Evolutionary conservation across 106 monocot genomes (phyloP).

Genomic region (Dioscorea alata): DNA sequence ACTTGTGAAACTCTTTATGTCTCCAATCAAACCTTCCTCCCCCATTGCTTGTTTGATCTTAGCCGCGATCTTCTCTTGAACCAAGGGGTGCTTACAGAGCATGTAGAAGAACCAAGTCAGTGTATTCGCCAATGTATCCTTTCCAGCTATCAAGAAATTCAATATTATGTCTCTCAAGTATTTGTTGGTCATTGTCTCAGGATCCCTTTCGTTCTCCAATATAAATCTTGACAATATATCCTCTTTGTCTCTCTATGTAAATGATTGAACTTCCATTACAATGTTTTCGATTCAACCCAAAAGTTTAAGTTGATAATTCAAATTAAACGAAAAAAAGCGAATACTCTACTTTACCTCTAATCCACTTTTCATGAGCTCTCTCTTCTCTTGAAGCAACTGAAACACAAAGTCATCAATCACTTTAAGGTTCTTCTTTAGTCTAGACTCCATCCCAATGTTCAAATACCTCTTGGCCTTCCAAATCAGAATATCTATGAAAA

Average conservation of each 20-base stretch:
- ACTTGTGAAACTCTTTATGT: conserved; percentile 7
- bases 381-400: conserved; percentile 12
- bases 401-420: conserved; percentile 48
- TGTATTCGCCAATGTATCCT: conserved; percentile 44
- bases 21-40: background rate
- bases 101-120: conserved; percentile 59
- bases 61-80: conserved; percentile 33
- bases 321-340: background rate
- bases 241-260: conserved; percentile 20
- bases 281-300: background rate
- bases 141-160: conserved; percentile 57
- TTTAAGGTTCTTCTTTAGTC: conserved; percentile 35
- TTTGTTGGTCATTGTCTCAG: conserved; percentile 14
- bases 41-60: conserved; percentile 17
- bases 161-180: conserved; percentile 60
- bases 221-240: conserved; percentile 60
- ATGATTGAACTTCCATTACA: background rate
- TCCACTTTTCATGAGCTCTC: conserved; percentile 10
- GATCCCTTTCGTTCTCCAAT: conserved; percentile 26
- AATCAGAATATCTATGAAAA: conserved; percentile 25
- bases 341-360: background rate
- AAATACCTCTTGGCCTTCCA: conserved; percentile 40
- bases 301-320: background rate
- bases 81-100: conserved; percentile 44
- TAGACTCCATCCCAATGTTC: conserved; percentile 40